Evolutionary conservation across 1,284 basidiomycete genomes (phyloP).

Genomic region (Lentinula novae-zelandiae): DNA sequence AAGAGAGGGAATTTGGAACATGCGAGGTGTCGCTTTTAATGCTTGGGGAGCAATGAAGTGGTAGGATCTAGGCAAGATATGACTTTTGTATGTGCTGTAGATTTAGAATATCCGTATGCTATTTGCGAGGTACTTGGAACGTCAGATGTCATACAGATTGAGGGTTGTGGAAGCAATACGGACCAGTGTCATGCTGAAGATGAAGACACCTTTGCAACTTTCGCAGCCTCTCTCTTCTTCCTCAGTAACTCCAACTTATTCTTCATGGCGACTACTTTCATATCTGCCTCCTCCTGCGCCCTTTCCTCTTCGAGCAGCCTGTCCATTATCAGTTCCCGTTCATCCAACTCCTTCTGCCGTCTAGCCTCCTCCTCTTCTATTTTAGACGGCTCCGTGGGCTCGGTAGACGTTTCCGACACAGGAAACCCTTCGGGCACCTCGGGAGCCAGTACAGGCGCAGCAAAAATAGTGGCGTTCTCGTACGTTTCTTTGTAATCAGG

Average conservation of each 20-base stretch:
- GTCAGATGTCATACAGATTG: neutral
- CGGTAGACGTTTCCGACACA: conserved; percentile 18
- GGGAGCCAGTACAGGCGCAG: conserved; percentile 56
- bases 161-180: neutral
- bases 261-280: conserved; percentile 64
- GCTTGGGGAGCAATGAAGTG: conserved; percentile 41
- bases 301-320: conserved; percentile 75
- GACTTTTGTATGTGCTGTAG: neutral
- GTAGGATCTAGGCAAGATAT: conserved; percentile 16
- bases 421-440: conserved; percentile 56
- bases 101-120: neutral
- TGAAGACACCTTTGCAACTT: conserved; percentile 15
- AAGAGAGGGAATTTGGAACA: conserved; percentile 49
- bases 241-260: conserved; percentile 59
- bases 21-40: conserved; percentile 56
- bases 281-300: conserved; percentile 81
- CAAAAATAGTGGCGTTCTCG: conserved; percentile 65
- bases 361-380: conserved; percentile 43
- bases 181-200: neutral
- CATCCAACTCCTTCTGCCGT: conserved; percentile 59
- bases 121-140: neutral
- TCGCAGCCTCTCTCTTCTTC: conserved; percentile 46
- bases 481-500: conserved; percentile 47
- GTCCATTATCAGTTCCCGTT: conserved; percentile 79
- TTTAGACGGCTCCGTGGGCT: conserved; percentile 26